Conservation (phyloP, 2,329 filamentous ascomycete species). For the Rutstroemia sp. region DNA sequence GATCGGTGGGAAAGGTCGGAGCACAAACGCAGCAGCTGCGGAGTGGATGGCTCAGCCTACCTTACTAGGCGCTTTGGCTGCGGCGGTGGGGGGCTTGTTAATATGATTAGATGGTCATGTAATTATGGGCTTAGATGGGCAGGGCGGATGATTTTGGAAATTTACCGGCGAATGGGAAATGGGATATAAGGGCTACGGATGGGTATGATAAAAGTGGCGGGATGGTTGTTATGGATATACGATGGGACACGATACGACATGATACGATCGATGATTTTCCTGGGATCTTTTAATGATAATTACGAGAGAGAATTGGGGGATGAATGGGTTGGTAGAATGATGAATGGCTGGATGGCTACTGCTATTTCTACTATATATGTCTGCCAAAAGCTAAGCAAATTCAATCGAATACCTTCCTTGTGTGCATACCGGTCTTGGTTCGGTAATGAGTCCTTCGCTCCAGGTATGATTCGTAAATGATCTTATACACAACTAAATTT, state of each 20-base stretch:
- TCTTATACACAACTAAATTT: background rate
- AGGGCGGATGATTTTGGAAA: background rate
- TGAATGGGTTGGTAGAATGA: background rate
- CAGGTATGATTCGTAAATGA: too few relatives aligned
- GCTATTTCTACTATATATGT: too few relatives aligned
- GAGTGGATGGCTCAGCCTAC: conserved; percentile 7
- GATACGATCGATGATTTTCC: background rate
- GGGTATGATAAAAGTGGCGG: background rate
- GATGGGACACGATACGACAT: background rate
- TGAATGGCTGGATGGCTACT: background rate
- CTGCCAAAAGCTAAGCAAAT: too few relatives aligned
- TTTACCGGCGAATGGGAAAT: background rate
- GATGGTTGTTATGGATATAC: background rate
- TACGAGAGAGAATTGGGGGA: background rate
- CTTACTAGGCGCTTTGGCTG: background rate
- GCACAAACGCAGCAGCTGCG: conserved; percentile 17
- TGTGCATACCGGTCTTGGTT: too few relatives aligned
- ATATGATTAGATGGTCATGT: background rate
- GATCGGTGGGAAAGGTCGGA: conserved; percentile 16
- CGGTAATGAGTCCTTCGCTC: too few relatives aligned
- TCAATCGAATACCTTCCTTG: too few relatives aligned
- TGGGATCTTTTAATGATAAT: background rate
- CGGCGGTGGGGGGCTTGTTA: background rate
- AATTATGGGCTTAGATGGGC: background rate
- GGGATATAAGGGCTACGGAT: background rate